Conservation (phyloP, 805 yeast genomes). For the Teunomyces atbi region DNA sequence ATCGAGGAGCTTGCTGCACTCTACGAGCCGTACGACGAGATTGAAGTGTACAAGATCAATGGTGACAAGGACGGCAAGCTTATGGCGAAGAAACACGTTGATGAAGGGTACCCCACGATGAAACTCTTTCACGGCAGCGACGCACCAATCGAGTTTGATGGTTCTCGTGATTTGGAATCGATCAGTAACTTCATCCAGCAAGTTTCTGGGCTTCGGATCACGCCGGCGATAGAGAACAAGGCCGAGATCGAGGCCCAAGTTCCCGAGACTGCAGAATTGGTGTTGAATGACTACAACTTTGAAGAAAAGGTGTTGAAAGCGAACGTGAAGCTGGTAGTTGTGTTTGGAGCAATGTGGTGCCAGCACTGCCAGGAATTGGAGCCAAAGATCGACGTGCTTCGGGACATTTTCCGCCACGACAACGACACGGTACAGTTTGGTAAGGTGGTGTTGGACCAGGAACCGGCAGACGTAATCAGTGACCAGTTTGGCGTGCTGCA, state of each 20-base stretch:
- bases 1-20: slow-evolving; percentile 31
- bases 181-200: slow-evolving; percentile 53
- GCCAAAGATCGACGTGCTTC: slow-evolving; percentile 51
- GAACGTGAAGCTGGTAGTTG: slow-evolving; percentile 40
- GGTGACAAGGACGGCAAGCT: slow-evolving; percentile 55
- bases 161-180: slow-evolving; percentile 50
- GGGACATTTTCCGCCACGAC: slow-evolving; percentile 45
- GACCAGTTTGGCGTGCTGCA: slow-evolving; percentile 40
- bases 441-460: slow-evolving; percentile 41
- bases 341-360: slow-evolving; percentile 64
- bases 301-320: slow-evolving; percentile 37
- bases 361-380: slow-evolving; percentile 52
- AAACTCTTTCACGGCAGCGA: slow-evolving; percentile 53
- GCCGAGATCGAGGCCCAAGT: slow-evolving; percentile 15
- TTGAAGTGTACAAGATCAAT: slow-evolving; percentile 55
- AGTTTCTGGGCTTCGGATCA: slow-evolving; percentile 26
- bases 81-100: slow-evolving; percentile 48
- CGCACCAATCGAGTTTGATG: slow-evolving; percentile 55
- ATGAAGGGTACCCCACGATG: slow-evolving; percentile 66
- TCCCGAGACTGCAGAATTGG: slow-evolving; percentile 15
- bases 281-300: slow-evolving; percentile 42
- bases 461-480: slow-evolving; percentile 42
- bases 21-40: slow-evolving; percentile 29
- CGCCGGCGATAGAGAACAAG: slow-evolving; percentile 3
- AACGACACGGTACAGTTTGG: slow-evolving; percentile 32